These are phyloP conservation scores for Berberis vulgaris DNA, from an alignment of 164 flowering plant genomes.

Conservation along the genomic window DNA sequence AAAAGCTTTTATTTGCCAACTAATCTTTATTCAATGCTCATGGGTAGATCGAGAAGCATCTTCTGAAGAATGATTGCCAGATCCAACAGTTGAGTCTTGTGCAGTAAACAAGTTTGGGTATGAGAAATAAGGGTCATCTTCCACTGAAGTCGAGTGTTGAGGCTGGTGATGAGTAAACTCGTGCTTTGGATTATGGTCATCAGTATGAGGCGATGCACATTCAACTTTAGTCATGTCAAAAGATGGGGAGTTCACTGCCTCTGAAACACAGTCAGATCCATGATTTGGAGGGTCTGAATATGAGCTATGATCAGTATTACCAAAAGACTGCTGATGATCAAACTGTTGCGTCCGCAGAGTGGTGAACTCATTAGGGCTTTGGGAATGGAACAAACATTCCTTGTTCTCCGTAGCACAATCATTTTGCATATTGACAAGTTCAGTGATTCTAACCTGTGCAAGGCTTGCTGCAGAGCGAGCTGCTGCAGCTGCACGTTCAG, in stretches of 20 bases:
- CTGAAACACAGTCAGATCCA: conserved; percentile 5
- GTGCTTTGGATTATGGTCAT: conserved; percentile 17
- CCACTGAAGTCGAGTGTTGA: conserved; percentile 55
- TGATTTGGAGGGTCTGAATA: conserved; percentile 14
- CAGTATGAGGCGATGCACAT: conserved; percentile 22
- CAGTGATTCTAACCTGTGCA: conserved; percentile 67
- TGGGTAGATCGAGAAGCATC: too few relatives aligned
- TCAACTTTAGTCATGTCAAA: conserved; percentile 23
- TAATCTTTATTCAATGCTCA: too few relatives aligned
- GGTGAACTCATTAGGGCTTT: conserved; percentile 10
- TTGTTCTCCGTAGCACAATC: conserved; percentile 18
- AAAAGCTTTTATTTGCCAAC: too few relatives aligned
- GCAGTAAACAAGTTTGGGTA: conserved; percentile 75
- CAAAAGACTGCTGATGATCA: conserved; percentile 24
- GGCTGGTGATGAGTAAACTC: conserved; percentile 23
- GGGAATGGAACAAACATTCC: conserved; percentile 26
- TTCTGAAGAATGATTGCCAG: conserved; percentile 5
- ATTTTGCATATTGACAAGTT: conserved; percentile 44
- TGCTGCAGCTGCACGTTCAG: conserved; percentile 92
- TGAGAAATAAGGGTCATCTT: conserved; percentile 66
- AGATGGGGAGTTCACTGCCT: conserved; percentile 19
- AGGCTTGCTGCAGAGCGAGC: conserved; percentile 93
- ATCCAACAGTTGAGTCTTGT: conserved; percentile 14
- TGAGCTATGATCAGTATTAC: conserved; percentile 9
- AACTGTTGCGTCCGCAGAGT: conserved; percentile 14